Base-by-base conservation (phyloP, 1,284 basidiomycete species). In the Sporisorium iseilematis-ciliati region DNA sequence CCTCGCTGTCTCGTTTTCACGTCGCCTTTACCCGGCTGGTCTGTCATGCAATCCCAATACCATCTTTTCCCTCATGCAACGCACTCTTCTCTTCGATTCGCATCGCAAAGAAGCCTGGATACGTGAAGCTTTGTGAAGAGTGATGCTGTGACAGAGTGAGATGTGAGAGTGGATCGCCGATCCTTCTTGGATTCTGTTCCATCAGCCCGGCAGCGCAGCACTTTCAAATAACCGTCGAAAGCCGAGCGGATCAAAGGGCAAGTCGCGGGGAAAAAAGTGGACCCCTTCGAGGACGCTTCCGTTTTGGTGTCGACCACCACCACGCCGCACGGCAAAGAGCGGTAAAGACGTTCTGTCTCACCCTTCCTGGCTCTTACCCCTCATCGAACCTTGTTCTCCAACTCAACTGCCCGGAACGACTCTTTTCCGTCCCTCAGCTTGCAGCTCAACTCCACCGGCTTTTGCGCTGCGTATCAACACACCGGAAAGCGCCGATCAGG, bases 151-250 rank as follows among this genome's bases (percentile, higher is more conserved):
- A 14, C n/a, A 38, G 35, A 16, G 18, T 35, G 35, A 21, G 20
- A 31, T 21, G n/a, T 25, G 35, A 40, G 8, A 21, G 50, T 16
- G 21, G 51, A 52, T 52, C 51, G 35, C 14, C 35, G 35, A 52
- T 41, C 6, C 25, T 12, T 10, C n/a, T 18, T 29, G 46, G 6
- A 3, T 48, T n/a, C 18, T 16, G 23, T 11, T 25, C 43, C 14
- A 33, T 8, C 33, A 2, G 11, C 7, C 20, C 18, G 3, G 25
- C 45, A 25, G 51, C 18, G 23, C n/a, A 25, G 16, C 46, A 41
- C 14, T 25, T 41, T 26, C 54, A 57, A 65, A 61, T 71, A 71
- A 18, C 68, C 68, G 68, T 43, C 62, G 40, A 61, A 65, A 71
- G 68, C 68, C 62, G 63, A 38, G 33, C 35, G 20, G 12, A 43